Evolutionary conservation across 306 rosid species (phyloP).

Genomic region (Begonia fuchsioides): DNA sequence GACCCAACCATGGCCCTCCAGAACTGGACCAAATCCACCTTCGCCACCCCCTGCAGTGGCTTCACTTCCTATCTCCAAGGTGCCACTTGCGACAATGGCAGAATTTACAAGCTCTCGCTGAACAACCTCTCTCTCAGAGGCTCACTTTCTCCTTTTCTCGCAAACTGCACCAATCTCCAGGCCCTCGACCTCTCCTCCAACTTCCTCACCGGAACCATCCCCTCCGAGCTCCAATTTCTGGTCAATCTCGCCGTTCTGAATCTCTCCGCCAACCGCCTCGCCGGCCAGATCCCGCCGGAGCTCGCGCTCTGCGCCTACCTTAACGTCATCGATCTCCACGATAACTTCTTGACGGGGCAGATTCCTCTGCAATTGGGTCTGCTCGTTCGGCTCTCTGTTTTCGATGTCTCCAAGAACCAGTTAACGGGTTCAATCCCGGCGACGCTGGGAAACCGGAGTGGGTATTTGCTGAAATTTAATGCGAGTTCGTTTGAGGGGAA

Average conservation of each 20-base stretch:
- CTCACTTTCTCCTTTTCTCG: constrained; percentile 56
- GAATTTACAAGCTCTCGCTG: constrained; percentile 81
- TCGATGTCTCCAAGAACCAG: constrained; percentile 65
- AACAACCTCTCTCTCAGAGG: constrained; percentile 50
- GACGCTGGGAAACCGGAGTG: constrained; percentile 48
- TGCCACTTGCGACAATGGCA: constrained; percentile 81
- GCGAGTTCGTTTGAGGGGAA: constrained; percentile 63
- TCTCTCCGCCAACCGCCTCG: constrained; percentile 54
- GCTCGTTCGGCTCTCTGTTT: constrained; percentile 54
- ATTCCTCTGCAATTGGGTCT: constrained; percentile 91
- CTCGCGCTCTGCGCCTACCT: constrained; percentile 86
- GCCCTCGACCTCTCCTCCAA: constrained; percentile 88
- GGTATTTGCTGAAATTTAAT: constrained; percentile 56
- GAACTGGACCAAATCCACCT: constrained; percentile 59
- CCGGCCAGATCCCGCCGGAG: constrained; percentile 68
- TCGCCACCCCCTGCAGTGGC: constrained; percentile 70
- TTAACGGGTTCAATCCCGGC: constrained; percentile 74
- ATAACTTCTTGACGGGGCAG: constrained; percentile 50
- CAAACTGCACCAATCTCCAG: constrained; percentile 90
- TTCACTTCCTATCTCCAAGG: constrained; percentile 68
- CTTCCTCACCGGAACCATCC: constrained; percentile 56
- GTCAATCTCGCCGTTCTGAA: constrained; percentile 85
- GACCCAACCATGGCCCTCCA: constrained; percentile 43
- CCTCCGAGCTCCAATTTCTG: constrained; percentile 55
- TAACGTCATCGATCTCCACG: constrained; percentile 81